Evolutionary conservation across 1,139 yeast genomes (phyloP).

Genomic region (Magnusiomyces paraingens): DNA sequence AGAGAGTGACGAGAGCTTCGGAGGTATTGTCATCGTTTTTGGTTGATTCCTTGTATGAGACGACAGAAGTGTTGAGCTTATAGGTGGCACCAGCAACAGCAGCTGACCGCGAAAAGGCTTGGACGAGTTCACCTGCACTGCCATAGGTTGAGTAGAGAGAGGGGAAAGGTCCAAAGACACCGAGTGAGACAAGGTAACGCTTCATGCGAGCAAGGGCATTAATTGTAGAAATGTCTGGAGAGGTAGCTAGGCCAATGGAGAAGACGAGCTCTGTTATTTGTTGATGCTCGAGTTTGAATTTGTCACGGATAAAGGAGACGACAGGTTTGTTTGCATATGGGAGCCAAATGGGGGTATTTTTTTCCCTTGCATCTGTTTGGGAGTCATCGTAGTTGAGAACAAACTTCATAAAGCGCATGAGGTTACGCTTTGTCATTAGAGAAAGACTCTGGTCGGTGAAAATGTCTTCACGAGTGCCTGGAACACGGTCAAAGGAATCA

Average conservation of each 20-base stretch:
- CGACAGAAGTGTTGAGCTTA: slow-evolving; percentile 63
- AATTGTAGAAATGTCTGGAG: slow-evolving; percentile 54
- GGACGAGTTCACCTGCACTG: slow-evolving; percentile 93
- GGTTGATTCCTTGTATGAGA: slow-evolving; percentile 36
- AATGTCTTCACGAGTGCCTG: slow-evolving; percentile 86
- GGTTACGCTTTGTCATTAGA: slow-evolving; percentile 67
- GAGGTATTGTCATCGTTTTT: slow-evolving; percentile 49
- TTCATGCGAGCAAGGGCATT: slow-evolving; percentile 75
- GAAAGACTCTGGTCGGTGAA: slow-evolving; percentile 83
- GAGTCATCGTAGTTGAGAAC: slow-evolving; percentile 57
- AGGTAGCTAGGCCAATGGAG: slow-evolving; percentile 74
- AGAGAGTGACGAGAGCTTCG: slow-evolving; percentile 50
- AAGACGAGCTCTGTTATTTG: slow-evolving; percentile 78
- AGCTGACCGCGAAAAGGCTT: slow-evolving; percentile 95
- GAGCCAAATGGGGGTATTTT: slow-evolving; percentile 41
- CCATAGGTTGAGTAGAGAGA: slow-evolving; percentile 89
- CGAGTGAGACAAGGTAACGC: slow-evolving; percentile 78
- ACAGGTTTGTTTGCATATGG: slow-evolving; percentile 53
- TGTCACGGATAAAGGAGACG: slow-evolving; percentile 48
- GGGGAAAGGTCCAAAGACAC: slow-evolving; percentile 91
- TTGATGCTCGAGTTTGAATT: slow-evolving; percentile 64
- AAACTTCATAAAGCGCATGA: slow-evolving; percentile 92
- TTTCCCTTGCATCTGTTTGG: slow-evolving; percentile 32
- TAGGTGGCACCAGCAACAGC: slow-evolving; percentile 98
- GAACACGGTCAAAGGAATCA: slow-evolving; percentile 74